Evolutionary conservation across 2,329 filamentous ascomycete species (phyloP).

Genomic region (Neofusicoccum umdonicola): DNA sequence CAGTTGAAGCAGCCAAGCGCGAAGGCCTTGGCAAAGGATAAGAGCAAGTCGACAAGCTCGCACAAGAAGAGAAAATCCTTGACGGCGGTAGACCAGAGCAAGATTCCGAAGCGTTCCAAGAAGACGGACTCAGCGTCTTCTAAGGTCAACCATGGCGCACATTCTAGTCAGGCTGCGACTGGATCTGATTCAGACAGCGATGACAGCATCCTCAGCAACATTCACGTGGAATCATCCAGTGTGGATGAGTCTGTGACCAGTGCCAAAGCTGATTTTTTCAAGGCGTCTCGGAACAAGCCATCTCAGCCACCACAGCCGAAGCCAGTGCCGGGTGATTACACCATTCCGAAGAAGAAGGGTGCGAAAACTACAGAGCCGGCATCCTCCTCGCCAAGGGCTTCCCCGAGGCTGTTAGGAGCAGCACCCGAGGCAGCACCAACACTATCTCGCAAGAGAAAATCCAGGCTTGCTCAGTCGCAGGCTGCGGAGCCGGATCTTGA

Average conservation of each 20-base stretch:
- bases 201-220: slow-evolving; percentile 39
- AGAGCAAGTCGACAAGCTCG: neutral
- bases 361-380: neutral
- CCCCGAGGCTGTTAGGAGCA: neutral
- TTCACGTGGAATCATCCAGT: slow-evolving; percentile 33
- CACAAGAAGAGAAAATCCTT: slow-evolving; percentile 25
- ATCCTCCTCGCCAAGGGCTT: neutral
- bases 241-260: neutral
- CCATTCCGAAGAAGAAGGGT: neutral
- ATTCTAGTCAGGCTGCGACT: slow-evolving; percentile 17
- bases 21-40: neutral
- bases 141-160: neutral
- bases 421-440: neutral
- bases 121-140: neutral
- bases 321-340: neutral
- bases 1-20: neutral
- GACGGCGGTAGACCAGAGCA: slow-evolving; percentile 18
- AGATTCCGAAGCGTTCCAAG: slow-evolving; percentile 21
- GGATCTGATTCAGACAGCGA: slow-evolving; percentile 22
- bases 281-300: neutral
- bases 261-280: neutral
- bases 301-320: neutral
- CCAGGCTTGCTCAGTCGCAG: slow-evolving; percentile 9
- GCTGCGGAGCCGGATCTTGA: neutral
- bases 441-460: neutral